Base-by-base conservation (phyloP, 768 basidiomycete species). In the Piloderma croceum region DNA sequence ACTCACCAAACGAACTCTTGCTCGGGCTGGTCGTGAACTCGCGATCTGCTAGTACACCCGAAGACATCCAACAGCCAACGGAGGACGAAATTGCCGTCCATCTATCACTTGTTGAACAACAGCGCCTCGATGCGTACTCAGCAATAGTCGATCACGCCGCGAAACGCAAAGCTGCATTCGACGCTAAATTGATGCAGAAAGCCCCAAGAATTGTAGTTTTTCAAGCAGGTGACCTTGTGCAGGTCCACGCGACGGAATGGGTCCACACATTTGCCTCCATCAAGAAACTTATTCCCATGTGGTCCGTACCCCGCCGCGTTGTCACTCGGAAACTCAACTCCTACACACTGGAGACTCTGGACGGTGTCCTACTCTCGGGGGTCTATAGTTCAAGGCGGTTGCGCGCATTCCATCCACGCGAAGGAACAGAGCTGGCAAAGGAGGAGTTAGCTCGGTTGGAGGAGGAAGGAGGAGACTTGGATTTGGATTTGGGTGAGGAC, bases 71-170 rank as follows among this genome's bases (percentile, higher is more conserved):
- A 13, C 39, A 20, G 12, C n/a, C 48, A 0, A 34, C 29, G 6
- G 27, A 2, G 6, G 31, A 36, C 3, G 55, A 56, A 4, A 36
- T 34, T 11, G 38, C 34, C 31, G 31, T 47, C 39, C 25, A 42
- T 39, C 35, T 33, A 69, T 70, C 58, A 68, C 62, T 63, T 34
- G 60, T 51, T 0, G 52, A 24, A 4, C 59, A 62, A 39, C 63
- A 62, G 31, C 47, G 50, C 7, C 38, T 60, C 0, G 62, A 67
- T 27, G 60, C 55, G 1, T 59, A 59, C 37, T 42, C 48, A 3
- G 41, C 52, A 7, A 42, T 47, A 0, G 39, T 60, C 1, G 24
- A 38, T 4, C 58, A 64, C 18, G 52, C 59, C 5, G 7, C 39
- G 7, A 31, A 44, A 13, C 24, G 52, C 3, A 66, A 65, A 36